Evolutionary conservation across 2,329 filamentous ascomycete genomes (phyloP), one percentile per base, ranked within the genome.

Genomic region (Westerdykella sp.): DNA sequence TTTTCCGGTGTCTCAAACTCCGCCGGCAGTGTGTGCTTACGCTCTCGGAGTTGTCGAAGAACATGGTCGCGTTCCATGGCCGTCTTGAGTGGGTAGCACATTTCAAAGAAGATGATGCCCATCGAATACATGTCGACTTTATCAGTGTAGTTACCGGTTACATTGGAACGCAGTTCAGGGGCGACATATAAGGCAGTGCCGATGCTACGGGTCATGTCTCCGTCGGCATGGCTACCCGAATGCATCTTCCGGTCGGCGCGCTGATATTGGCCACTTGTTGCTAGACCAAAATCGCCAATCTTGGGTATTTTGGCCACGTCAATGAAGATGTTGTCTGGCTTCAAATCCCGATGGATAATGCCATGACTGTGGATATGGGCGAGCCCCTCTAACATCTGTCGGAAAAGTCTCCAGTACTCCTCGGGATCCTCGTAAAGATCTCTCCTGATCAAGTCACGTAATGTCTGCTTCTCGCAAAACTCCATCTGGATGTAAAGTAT

Each of bases 91-190:
- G 76, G 70, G 51, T 79, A 74, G 59, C 86, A 94, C 93, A 98
- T 98, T 67, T 98, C 93, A 54, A 96, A 97, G 69, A 98, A 95
- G 44, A 98, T 97, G 50, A 98, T 86, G 0, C 93, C 93, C 34
- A 98, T 75, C 0, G 91, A 96, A 63, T 93, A 98, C 91, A 98
- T 97, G 77, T 98, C 93, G 1, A 97, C 90, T 66, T 96, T 97
- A 44, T 87, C 83, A 46, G 87, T 94, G 63, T 97, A 97, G 48
- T 83, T 83, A 3, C 84, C 85, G 25, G 78, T 78, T 5, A 82
- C 82, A 5, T 78, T 78, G 1, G 87, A 88, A 46, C 85, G 82
- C 43, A 98, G 80, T 66, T 98, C 93, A 0, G 93, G 93, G 0
- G 93, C 93, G 43, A 95, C 86, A 58, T 98, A 98, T 44, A 93